Evolutionary conservation across 352 stramenopile species (phyloP).

Genomic region (Hyaloperonospora brassicae): DNA sequence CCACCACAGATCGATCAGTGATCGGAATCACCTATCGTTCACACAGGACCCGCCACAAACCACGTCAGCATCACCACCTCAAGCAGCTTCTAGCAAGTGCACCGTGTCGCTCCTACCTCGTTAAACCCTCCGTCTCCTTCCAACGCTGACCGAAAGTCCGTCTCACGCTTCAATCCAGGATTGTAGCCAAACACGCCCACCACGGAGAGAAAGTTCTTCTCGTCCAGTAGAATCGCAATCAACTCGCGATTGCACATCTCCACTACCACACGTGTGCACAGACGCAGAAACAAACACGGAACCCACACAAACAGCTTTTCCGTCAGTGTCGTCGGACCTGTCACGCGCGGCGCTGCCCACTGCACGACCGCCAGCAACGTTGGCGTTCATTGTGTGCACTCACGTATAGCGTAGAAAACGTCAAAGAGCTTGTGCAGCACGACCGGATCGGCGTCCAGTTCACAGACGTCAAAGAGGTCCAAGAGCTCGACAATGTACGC

Average conservation of each 20-base stretch:
- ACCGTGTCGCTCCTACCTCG: constrained; percentile 29
- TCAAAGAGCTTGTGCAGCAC: constrained; percentile 65
- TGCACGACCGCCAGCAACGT: too few relatives aligned
- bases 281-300: background rate
- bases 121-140: constrained; percentile 57
- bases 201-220: constrained; percentile 75
- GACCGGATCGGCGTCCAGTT: constrained; percentile 50
- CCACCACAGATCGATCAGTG: constrained; percentile 42
- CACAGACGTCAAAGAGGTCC: constrained; percentile 63
- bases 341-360: too few relatives aligned
- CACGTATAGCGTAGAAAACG: constrained; percentile 67
- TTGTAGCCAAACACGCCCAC: constrained; percentile 79
- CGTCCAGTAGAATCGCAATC: constrained; percentile 62
- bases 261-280: constrained; percentile 27
- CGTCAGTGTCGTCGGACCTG: too few relatives aligned
- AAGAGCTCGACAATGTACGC: constrained; percentile 69
- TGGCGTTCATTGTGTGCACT: constrained; percentile 1
- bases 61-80: background rate
- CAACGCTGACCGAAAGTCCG: constrained; percentile 63
- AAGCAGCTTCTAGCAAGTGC: too few relatives aligned
- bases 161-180: constrained; percentile 57
- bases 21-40: constrained; percentile 61
- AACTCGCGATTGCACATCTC: constrained; percentile 63
- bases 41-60: background rate
- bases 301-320: too few relatives aligned